These are phyloP conservation scores for Streptanthus diversifolius DNA, from an alignment of 345 rosid species.

Conservation along the genomic window DNA sequence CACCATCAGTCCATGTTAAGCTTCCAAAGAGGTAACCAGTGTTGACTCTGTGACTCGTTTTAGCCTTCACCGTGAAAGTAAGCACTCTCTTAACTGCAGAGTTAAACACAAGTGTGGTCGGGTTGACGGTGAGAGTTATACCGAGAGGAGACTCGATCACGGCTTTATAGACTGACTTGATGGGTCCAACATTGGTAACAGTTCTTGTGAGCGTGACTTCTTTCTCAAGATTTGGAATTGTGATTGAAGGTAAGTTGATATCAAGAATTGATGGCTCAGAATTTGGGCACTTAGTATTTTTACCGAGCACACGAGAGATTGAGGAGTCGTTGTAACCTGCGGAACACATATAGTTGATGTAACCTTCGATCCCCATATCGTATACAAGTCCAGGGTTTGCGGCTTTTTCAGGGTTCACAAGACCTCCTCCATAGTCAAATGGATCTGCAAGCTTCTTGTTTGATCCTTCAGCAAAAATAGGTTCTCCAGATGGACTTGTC, in stretches of 20 bases:
- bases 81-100: slow-evolving; percentile 5
- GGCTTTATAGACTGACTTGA: slow-evolving; percentile 10
- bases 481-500: slow-evolving; percentile 38
- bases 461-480: slow-evolving; percentile 49
- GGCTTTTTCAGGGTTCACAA: slow-evolving; percentile 48
- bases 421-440: slow-evolving; percentile 69
- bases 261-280: slow-evolving; percentile 24
- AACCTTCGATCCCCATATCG: slow-evolving; percentile 44
- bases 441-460: slow-evolving; percentile 47
- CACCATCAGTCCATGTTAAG: slow-evolving; percentile 42
- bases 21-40: slow-evolving; percentile 46
- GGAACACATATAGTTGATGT: slow-evolving; percentile 49
- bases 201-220: slow-evolving; percentile 23
- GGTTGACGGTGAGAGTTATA: slow-evolving; percentile 14
- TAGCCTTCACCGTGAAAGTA: slow-evolving; percentile 22
- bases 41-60: slow-evolving; percentile 30
- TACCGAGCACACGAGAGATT: slow-evolving; percentile 36
- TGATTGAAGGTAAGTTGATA: slow-evolving; percentile 46
- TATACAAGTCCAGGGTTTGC: slow-evolving; percentile 59
- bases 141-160: slow-evolving; percentile 27
- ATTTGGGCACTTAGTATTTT: slow-evolving; percentile 17
- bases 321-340: slow-evolving; percentile 40
- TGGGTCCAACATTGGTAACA: slow-evolving; percentile 26
- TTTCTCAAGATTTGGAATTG: slow-evolving; percentile 23
- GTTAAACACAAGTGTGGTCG: slow-evolving; percentile 14